A percentile compares a stretch with the other conserved stretches of the same genome.
phyloP scores from a whole-genome alignment of 257 asterid genomes.

The Knoxia roxburghii region DNA sequence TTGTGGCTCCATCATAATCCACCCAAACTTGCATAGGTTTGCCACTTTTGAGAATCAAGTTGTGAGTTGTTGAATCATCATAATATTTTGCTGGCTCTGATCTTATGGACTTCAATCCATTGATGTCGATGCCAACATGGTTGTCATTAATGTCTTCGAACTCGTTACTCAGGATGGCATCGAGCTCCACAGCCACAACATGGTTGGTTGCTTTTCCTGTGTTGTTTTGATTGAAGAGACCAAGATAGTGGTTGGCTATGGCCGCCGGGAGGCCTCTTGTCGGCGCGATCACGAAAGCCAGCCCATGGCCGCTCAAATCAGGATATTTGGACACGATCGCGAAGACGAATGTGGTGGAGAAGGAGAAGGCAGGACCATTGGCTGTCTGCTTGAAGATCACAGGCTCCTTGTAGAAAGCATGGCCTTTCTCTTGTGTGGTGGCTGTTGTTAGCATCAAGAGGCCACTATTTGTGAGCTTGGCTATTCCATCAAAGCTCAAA shows the following conservation, averaged over 20 bases:
- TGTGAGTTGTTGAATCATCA: slow-evolving; percentile 11
- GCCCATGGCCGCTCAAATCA: slow-evolving; percentile 39
- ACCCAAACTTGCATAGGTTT: slow-evolving; percentile 48
- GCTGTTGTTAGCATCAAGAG: slow-evolving; percentile 43
- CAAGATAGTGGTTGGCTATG: slow-evolving; percentile 29
- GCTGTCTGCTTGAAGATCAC: slow-evolving; percentile 38
- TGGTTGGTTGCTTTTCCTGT: slow-evolving; percentile 44
- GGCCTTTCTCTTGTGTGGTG: slow-evolving; percentile 35
- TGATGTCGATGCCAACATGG: slow-evolving; percentile 61
- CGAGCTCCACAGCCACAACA: slow-evolving; percentile 57
- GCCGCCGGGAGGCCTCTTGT: slow-evolving; percentile 25
- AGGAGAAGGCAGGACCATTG: slow-evolving; percentile 33
- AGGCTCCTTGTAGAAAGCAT: slow-evolving; percentile 48
- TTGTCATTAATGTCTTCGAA: slow-evolving; percentile 43
- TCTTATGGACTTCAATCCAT: slow-evolving; percentile 27
- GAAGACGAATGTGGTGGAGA: slow-evolving; percentile 52
- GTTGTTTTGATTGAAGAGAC: slow-evolving; percentile 44
- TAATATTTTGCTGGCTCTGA: slow-evolving; percentile 34
- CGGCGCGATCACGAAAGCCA: slow-evolving; percentile 55
- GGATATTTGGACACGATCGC: slow-evolving; percentile 38
- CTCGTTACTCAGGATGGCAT: slow-evolving; percentile 38
- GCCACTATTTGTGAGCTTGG: slow-evolving; percentile 33
- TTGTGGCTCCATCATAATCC: slow-evolving; percentile 31
- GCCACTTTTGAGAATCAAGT: slow-evolving; percentile 43
- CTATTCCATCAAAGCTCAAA: slow-evolving; percentile 56